Percentiles rank a stretch among this genome's conserved stretches.
These are phyloP conservation scores for Ustilago nuda DNA, from an alignment of 1,284 basidiomycete species.

Conservation along the genomic window DNA sequence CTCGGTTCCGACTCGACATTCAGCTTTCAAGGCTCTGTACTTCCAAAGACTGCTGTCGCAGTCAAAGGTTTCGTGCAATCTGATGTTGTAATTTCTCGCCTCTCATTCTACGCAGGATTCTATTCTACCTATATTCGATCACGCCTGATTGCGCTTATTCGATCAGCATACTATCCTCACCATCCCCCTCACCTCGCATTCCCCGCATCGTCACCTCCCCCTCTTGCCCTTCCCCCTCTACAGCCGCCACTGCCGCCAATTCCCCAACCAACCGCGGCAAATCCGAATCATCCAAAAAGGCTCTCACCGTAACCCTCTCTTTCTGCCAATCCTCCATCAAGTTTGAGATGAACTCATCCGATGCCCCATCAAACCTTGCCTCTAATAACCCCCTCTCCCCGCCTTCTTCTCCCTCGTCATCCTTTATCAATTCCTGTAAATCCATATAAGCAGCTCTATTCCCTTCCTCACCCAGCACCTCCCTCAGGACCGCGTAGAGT, in stretches of 20 bases:
- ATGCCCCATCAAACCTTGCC: conserved; percentile 11
- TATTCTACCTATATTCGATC: too few relatives aligned
- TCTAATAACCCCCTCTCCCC: conserved; percentile 11
- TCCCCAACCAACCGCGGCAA: conserved; percentile 31
- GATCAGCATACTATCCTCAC: conserved; percentile 29
- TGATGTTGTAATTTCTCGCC: not conserved
- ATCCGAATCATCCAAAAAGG: conserved; percentile 37
- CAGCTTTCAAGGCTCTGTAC: too few relatives aligned
- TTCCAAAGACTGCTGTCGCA: too few relatives aligned
- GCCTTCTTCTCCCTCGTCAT: not conserved
- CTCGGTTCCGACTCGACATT: too few relatives aligned
- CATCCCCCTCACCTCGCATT: not conserved
- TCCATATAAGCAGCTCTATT: conserved; percentile 9
- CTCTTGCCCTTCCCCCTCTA: not conserved
- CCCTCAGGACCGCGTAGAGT: conserved; percentile 32
- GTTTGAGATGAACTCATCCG: conserved; percentile 16
- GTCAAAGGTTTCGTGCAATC: not conserved
- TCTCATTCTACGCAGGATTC: too few relatives aligned
- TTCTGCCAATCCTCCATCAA: conserved; percentile 20
- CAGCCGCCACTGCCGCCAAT: conserved; percentile 29
- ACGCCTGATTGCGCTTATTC: not conserved
- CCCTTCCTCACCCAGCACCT: conserved; percentile 25
- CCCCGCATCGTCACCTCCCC: not conserved
- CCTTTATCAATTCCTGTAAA: conserved; percentile 9
- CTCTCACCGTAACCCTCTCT: conserved; percentile 22